These are phyloP conservation scores for Aspergillus fumigatiaffinis DNA, from an alignment of 2,329 filamentous ascomycete species.

Conservation along the genomic window DNA sequence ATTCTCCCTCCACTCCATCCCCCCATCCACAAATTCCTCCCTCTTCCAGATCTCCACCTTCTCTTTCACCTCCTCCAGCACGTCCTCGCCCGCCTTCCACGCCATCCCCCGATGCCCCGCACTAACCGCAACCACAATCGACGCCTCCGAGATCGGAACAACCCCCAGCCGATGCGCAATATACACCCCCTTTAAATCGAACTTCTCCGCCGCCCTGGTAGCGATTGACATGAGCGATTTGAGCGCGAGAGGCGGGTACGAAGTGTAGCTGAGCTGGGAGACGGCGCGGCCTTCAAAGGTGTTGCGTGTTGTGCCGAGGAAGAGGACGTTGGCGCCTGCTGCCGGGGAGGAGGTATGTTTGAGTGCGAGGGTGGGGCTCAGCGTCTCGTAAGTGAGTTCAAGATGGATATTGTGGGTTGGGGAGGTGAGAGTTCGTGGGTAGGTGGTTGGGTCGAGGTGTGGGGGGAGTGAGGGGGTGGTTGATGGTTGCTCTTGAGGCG, in stretches of 20 bases:
- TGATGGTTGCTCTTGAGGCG: background rate
- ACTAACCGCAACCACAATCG: conserved; percentile 83
- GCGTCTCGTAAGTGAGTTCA: conserved; percentile 39
- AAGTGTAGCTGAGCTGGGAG: conserved; percentile 42
- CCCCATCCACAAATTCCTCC: conserved; percentile 76
- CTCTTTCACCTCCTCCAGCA: conserved; percentile 79
- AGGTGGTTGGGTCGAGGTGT: conserved; percentile 38
- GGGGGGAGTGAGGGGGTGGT: conserved; percentile 15
- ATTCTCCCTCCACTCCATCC: conserved; percentile 81
- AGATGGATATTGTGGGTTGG: conserved; percentile 37
- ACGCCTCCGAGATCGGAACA: conserved; percentile 89
- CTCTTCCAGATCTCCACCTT: conserved; percentile 93
- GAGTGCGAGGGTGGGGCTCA: conserved; percentile 34
- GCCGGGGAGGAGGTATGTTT: conserved; percentile 36
- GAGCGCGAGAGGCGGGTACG: conserved; percentile 40
- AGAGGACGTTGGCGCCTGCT: conserved; percentile 45
- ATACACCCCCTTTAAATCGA: conserved; percentile 67
- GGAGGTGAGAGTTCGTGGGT: conserved; percentile 34
- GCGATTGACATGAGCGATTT: conserved; percentile 40
- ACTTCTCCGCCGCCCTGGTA: conserved; percentile 47
- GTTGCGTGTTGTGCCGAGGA: conserved; percentile 45
- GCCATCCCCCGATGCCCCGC: conserved; percentile 77
- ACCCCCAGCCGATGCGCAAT: conserved; percentile 81
- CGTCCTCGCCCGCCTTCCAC: conserved; percentile 85
- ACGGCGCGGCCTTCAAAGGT: conserved; percentile 41